Evolutionary conservation across 2,329 filamentous ascomycete species (phyloP), one percentile per base, ranked within the genome.

Genomic region (Sodiomyces alkalinus): DNA sequence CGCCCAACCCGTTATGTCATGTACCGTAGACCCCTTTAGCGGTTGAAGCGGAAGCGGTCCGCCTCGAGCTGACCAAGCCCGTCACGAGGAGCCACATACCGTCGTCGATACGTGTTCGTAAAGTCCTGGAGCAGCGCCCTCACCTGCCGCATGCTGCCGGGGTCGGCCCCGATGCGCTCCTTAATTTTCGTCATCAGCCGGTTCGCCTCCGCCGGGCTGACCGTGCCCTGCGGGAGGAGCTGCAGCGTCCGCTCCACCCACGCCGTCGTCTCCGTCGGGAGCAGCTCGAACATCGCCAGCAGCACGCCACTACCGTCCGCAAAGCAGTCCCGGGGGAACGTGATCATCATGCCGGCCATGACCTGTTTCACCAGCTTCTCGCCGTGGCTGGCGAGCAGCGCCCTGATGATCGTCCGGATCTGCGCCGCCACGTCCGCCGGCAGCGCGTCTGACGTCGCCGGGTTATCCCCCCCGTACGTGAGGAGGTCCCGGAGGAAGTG

Each of bases 301-400:
- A 98, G 58, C n/a, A 93, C 82, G 4, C 85, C 86, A 27, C 83
- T 93, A 11, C 85, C 86, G 47, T 98, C 90, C 1, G 86, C 77
- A 46, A 96, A 92, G 55, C 86, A 94, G 51, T 96, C 90, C 23
- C 81, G 73, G 0, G 90, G 92, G 56, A 98, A 98, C 1, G 80
- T 92, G 50, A 94, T 94, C 87, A 98, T 96, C 86, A 98, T 92
- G 34, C 90, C 90, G 1, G 86, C 90, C 58, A 98, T 66, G 33
- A 92, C 76, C 38, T 86, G 80, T 53, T 93, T 87, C 6, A 90
- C 76, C 17, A 98, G 62, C 31, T 73, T 59, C 44, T 83, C 76
- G 20, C 90, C 85, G 38, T 85, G 74, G 2, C 63, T 57, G 3
- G 64, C 39, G 15, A 92, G 58, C 29, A 94, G 65, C 34, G 70